phyloP scores from a whole-genome alignment of 176 grass and related monocot genomes.

The Cocos nucifera region DNA sequence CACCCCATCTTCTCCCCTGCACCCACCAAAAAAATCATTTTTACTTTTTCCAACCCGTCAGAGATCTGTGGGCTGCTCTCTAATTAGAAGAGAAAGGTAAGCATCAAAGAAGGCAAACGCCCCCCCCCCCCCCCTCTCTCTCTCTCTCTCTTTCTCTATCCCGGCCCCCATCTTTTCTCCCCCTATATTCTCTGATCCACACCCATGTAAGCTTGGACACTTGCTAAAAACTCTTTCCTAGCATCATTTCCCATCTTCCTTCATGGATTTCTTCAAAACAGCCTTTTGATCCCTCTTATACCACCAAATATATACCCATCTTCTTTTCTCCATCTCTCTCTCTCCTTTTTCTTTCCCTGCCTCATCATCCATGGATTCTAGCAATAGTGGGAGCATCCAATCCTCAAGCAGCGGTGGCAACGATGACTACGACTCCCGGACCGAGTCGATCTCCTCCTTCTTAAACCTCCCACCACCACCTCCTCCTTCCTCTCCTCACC shows the following conservation, averaged over 20 bases:
- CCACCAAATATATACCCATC: too few species aligned
- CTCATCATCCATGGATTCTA: slow-evolving; percentile 55
- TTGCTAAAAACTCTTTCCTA: background rate
- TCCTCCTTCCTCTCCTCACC: background rate
- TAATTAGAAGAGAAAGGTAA: too few species aligned
- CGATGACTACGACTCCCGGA: slow-evolving; percentile 52
- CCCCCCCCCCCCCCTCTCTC: background rate
- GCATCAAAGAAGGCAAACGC: too few species aligned
- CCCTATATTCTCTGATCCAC: too few species aligned
- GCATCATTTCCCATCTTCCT: slow-evolving; percentile 14
- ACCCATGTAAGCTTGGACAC: too few species aligned
- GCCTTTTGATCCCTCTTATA: slow-evolving; percentile 1
- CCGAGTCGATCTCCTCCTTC: slow-evolving; percentile 30
- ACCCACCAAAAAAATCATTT: too few species aligned
- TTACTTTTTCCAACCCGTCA: too few species aligned
- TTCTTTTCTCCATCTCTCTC: background rate
- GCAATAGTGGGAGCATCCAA: slow-evolving; percentile 69
- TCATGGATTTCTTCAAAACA: slow-evolving; percentile 8
- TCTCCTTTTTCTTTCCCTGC: background rate
- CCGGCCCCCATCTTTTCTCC: too few species aligned
- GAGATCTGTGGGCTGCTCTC: too few species aligned
- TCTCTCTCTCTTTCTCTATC: background rate
- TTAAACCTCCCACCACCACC: slow-evolving; percentile 24
- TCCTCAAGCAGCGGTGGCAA: slow-evolving; percentile 58
- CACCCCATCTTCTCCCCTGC: too few species aligned